These are phyloP conservation scores for Coccomyxa sp. DNA, from an alignment of 139 green algal genomes.

Conservation along the genomic window DNA sequence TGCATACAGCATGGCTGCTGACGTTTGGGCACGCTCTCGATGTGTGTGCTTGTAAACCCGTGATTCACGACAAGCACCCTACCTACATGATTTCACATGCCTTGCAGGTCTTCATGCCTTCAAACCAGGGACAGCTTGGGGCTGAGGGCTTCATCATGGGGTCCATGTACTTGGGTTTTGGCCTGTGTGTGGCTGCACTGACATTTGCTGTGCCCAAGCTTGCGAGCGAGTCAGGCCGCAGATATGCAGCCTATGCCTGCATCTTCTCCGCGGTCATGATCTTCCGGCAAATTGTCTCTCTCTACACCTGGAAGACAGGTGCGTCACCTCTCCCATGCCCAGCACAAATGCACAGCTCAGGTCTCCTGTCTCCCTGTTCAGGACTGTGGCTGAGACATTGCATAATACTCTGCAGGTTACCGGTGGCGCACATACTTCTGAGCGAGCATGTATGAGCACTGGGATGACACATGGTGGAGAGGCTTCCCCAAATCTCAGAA, in stretches of 20 bases:
- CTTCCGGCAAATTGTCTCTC: background rate
- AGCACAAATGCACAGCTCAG: too few relatives aligned
- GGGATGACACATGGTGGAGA: too few relatives aligned
- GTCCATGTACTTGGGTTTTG: constrained; percentile 2
- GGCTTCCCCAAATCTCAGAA: too few relatives aligned
- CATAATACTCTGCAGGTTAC: too few relatives aligned
- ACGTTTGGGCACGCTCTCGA: background rate
- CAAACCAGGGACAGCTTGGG: constrained; percentile 60
- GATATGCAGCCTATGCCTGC: background rate
- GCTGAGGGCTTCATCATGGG: constrained; percentile 79
- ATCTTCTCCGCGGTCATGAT: background rate
- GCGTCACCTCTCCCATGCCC: background rate
- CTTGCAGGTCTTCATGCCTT: constrained; percentile 33
- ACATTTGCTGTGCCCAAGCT: background rate
- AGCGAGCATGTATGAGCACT: too few relatives aligned
- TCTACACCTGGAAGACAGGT: constrained; percentile 12
- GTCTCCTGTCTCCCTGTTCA: too few relatives aligned
- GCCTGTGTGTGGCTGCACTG: background rate
- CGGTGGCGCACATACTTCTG: constrained; percentile 1
- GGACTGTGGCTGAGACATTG: too few relatives aligned
- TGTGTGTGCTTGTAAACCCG: background rate
- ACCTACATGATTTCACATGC: background rate
- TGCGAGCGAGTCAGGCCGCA: background rate
- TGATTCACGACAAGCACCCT: background rate
- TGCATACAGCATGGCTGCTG: background rate